Conservation (phyloP, 805 yeast species). For the Hagleromyces aurorensis region DNA sequence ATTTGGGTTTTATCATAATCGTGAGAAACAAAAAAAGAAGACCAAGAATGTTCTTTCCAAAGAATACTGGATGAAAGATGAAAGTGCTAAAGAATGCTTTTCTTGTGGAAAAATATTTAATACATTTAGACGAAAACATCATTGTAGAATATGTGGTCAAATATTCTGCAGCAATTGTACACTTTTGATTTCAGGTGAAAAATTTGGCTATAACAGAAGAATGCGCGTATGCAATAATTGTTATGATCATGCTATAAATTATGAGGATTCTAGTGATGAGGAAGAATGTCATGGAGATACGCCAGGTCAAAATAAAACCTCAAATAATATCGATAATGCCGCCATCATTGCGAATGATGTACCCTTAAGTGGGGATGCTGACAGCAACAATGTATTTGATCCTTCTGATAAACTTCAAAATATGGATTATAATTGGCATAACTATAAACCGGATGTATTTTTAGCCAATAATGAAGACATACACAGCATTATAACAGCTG, state of each 20-base stretch:
- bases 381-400: constrained; percentile 1
- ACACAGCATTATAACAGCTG: constrained; percentile 29
- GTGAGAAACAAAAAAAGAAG: constrained; percentile 15
- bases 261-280: constrained; percentile 69
- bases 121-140: constrained; percentile 87
- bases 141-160: constrained; percentile 93
- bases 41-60: constrained; percentile 33
- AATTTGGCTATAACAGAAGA: constrained; percentile 56
- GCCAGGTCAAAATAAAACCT: constrained; percentile 6
- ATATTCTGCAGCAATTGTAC: constrained; percentile 87
- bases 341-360: constrained; percentile 2
- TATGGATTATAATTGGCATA: too few relatives aligned
- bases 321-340: constrained; percentile 3
- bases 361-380: constrained; percentile 1
- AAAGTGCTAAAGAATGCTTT: constrained; percentile 81
- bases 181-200: constrained; percentile 55
- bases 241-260: constrained; percentile 50
- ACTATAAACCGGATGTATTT: constrained; percentile 17
- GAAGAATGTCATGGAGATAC: constrained; percentile 15
- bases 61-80: constrained; percentile 95
- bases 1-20: constrained; percentile 34
- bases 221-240: constrained; percentile 76
- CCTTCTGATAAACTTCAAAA: constrained; percentile 1
- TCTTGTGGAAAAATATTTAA: constrained; percentile 73
- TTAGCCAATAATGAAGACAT: constrained; percentile 28